Base-by-base conservation (phyloP, 306 rosid species). In the Sphenostylis stenocarpa region DNA sequence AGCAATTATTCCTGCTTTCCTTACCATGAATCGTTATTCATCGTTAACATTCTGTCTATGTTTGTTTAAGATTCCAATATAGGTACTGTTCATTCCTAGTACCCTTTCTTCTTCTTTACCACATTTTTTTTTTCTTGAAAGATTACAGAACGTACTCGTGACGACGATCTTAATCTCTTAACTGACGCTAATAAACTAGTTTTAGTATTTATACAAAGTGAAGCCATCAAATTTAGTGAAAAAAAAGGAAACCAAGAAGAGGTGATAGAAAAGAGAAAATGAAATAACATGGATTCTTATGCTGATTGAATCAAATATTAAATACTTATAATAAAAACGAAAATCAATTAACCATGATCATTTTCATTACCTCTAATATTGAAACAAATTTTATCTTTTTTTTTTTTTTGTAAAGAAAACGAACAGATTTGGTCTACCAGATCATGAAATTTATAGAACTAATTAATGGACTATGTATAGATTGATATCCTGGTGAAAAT, bases 1-100 rank as follows among this genome's bases (percentile, higher is more conserved):
- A 53, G 38, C 63, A 58, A 66, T 38, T 78, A 53, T 13, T 55
- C 62, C 61, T 75, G 14, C 38, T 63, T 78, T 33, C 21, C 44
- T 70, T 60, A 7, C 34, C 13, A 47, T 33, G 63, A 28, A 47
- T 70, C 6, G 47, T 31, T 60, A 60, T 62, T 60, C 23, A 31
- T 60, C 28, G 43, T 60, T 60, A 26, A 11, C 28, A 17, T 16
- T 57, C 41, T 15, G 21, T 28, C 57, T 26, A 19, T 36, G 19
- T 53, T 57, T 73, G 29, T 26, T 16, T n/a, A 26, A 43, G 68
- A 72, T 55, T 56, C 12, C 34, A 72, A 15, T 55, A 39, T 72
- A 36, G 47, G 26, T 1, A 53, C n/a, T 36, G 38, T 56, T 21
- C 38, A 29, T 23, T 31, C 24, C 26, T 39, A 12, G 11, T 36